Base-by-base conservation (phyloP, 164 flowering plant species). In the Cinnamomum micranthum region DNA sequence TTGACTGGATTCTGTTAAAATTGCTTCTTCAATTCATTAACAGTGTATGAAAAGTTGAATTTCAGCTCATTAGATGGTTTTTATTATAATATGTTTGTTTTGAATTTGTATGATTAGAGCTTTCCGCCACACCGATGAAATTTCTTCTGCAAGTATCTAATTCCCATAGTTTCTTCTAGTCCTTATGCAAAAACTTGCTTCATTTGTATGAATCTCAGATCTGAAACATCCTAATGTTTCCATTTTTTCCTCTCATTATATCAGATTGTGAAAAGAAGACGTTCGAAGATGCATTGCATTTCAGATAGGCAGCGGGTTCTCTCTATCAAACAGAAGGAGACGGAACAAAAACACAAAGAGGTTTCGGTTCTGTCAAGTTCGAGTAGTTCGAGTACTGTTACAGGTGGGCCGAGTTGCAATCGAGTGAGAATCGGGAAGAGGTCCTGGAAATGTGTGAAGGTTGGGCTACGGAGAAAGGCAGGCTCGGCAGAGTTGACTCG, bases 211-310 rank as follows among this genome's bases (percentile, higher is more conserved):
- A 65, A 23, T 65, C 24, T 13, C 58, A 47, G 47, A 20, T 50
- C 28, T 70, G 28, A 64, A 20, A 31, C 0, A 31, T 31, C 35
- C 35, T 31, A 31, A 11, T 1, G 17, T 60, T 17, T 62, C 24
- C 51, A 14, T 35, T 31, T 17, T 60, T 31, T 31, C 22, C 2
- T 12, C 28, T 35, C 9, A 11, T 24, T 50, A 3, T 6, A 31
- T 31, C 83, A 88, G 92, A 83, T 81, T 4, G 82, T 74, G 71
- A 71, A 81, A 66, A 85, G 79, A 75, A 79, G 77, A 25, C 87
- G 90, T 9, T 79, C 90, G 20, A 82, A 83, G 79, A 71, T 59
- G 11, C 69, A 52, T 47, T 11, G 75, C 33, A 80, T 71, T 52
- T 79, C 80, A 69, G 80, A 74, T 69, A 3, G 62, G 35, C 25